phyloP scores from a whole-genome alignment of 2,329 filamentous ascomycete species.

The Coniella vitis region DNA sequence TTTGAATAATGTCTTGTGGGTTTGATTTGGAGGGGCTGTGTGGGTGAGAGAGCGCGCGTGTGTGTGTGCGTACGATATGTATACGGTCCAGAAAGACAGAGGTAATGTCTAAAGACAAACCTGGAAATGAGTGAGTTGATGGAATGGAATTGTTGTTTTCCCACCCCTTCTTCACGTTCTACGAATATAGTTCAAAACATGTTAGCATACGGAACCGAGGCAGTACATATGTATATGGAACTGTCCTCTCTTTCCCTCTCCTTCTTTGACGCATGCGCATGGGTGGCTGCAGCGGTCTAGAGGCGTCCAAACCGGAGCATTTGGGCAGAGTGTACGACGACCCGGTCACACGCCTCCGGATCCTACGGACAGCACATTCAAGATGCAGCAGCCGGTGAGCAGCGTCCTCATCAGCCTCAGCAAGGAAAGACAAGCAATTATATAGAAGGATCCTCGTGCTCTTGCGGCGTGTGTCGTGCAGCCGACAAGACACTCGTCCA shows the following conservation, averaged over 20 bases:
- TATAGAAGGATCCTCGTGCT: no score
- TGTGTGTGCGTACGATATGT: neutral
- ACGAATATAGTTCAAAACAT: no score
- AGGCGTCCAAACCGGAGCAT: constrained; percentile 6
- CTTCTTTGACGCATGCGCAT: neutral
- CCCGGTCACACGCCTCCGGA: neutral
- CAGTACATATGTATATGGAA: neutral
- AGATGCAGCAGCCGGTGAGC: no score
- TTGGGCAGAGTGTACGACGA: neutral
- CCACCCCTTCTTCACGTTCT: no score
- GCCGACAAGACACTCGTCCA: no score
- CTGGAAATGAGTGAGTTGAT: neutral
- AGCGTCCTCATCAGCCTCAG: no score
- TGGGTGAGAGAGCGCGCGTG: no score
- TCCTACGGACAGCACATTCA: no score
- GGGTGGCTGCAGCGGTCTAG: constrained; percentile 13
- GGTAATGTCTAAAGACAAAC: neutral
- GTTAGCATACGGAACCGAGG: neutral
- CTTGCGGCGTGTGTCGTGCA: no score
- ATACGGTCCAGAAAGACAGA: neutral
- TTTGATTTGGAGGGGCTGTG: no score
- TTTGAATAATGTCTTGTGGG: no score
- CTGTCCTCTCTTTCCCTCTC: neutral
- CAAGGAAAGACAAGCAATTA: no score
- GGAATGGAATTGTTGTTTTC: neutral